phyloP scores from a whole-genome alignment of 345 rosid species.

The Eutrema yunnanense region DNA sequence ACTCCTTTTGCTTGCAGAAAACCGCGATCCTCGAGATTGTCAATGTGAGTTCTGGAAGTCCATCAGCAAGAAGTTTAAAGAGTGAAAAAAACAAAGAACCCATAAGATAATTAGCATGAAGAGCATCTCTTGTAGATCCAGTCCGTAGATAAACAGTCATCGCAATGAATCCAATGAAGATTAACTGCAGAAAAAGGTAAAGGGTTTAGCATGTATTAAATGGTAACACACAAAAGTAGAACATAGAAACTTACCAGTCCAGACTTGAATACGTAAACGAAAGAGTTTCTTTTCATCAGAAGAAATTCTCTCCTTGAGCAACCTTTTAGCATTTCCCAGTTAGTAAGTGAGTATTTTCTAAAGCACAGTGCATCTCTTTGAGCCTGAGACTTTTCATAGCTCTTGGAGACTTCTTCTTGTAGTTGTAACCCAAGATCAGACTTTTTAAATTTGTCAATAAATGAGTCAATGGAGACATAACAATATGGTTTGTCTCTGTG shows the following conservation, averaged over 20 bases:
- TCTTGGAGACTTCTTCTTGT: slow-evolving; percentile 26
- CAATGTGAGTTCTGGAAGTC: slow-evolving; percentile 41
- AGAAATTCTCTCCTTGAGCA: slow-evolving; percentile 45
- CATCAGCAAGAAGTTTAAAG: slow-evolving; percentile 37
- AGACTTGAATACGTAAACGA: slow-evolving; percentile 39
- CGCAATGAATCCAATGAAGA: slow-evolving; percentile 28
- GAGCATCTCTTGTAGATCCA: slow-evolving; percentile 23
- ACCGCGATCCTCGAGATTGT: slow-evolving; percentile 39
- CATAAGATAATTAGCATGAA: slow-evolving; percentile 37
- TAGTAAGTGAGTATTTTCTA: slow-evolving; percentile 31
- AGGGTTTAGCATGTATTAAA: not conserved
- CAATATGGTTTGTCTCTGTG: slow-evolving; percentile 25
- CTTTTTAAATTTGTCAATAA: slow-evolving; percentile 26
- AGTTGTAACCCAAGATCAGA: slow-evolving; percentile 26
- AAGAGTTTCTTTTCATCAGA: slow-evolving; percentile 41
- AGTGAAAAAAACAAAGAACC: slow-evolving; percentile 35
- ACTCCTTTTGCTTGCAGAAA: slow-evolving; percentile 41
- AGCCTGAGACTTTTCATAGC: slow-evolving; percentile 21
- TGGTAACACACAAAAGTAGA: not conserved
- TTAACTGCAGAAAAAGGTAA: slow-evolving; percentile 15
- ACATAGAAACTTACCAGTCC: slow-evolving; percentile 21
- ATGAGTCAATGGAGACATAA: slow-evolving; percentile 34
- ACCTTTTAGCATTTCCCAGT: slow-evolving; percentile 38
- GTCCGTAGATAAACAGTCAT: slow-evolving; percentile 38
- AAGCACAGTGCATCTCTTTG: slow-evolving; percentile 26